Conservation (phyloP, 2,329 filamentous ascomycete genomes). For the Blumeria graminis region DNA sequence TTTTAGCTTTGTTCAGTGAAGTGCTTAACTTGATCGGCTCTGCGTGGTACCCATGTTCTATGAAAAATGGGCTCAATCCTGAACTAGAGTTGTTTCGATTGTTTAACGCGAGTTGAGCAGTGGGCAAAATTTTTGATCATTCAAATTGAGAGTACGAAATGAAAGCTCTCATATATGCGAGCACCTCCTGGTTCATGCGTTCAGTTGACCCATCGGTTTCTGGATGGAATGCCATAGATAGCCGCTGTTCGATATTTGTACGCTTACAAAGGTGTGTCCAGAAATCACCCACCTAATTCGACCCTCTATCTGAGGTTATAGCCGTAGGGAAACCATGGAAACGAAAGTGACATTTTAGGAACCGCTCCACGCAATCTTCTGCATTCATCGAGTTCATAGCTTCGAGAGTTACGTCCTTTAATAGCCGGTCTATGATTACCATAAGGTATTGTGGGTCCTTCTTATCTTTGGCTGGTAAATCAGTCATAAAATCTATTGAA, state of each 20-base stretch:
- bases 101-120: too few species aligned
- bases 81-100: too few species aligned
- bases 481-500: slow-evolving; percentile 1
- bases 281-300: background rate
- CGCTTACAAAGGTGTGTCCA: background rate
- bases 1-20: too few species aligned
- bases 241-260: background rate
- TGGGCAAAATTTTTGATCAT: too few species aligned
- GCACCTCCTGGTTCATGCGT: too few species aligned
- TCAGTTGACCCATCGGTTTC: background rate
- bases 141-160: too few species aligned
- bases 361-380: background rate
- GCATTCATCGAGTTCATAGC: background rate
- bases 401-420: background rate
- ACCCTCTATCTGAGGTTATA: background rate
- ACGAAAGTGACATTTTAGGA: background rate
- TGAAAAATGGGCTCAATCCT: too few species aligned
- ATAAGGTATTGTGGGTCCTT: background rate
- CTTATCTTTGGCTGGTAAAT: background rate
- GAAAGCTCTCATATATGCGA: too few species aligned
- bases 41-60: too few species aligned
- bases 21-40: too few species aligned
- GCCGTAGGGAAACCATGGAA: background rate
- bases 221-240: background rate
- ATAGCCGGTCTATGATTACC: background rate